These are phyloP conservation scores for Penicillium thymicola DNA, from an alignment of 2,329 filamentous ascomycete genomes.

Conservation along the genomic window DNA sequence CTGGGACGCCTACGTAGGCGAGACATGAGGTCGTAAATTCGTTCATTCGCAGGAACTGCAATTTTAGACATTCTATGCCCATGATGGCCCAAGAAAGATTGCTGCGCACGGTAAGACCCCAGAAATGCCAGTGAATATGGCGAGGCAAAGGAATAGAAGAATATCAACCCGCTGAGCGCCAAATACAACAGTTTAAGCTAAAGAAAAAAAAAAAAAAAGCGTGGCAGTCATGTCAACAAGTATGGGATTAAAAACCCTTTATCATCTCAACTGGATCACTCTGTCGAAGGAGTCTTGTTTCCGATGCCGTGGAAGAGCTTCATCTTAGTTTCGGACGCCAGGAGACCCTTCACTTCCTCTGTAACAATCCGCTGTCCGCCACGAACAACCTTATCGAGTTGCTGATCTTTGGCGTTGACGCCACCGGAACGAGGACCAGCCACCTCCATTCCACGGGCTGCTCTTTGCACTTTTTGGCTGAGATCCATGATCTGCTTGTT, in stretches of 20 bases:
- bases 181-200: slow-evolving; percentile 4
- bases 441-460: slow-evolving; percentile 45
- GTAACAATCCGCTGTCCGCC: slow-evolving; percentile 57
- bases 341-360: slow-evolving; percentile 50
- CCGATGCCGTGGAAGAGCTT: slow-evolving; percentile 49
- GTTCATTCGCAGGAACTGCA: slow-evolving; percentile 6
- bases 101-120: background rate
- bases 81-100: background rate
- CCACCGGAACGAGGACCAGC: slow-evolving; percentile 28
- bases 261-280: slow-evolving; percentile 7
- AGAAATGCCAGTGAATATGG: background rate
- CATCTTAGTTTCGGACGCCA: slow-evolving; percentile 51
- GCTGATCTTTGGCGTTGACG: slow-evolving; percentile 40
- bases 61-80: slow-evolving; percentile 2
- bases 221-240: slow-evolving; percentile 18
- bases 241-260: background rate
- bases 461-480: slow-evolving; percentile 73
- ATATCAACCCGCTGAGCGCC: slow-evolving; percentile 13
- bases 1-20: background rate
- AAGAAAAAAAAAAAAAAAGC: slow-evolving; percentile 4
- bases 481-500: slow-evolving; percentile 91
- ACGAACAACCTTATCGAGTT: slow-evolving; percentile 53
- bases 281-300: slow-evolving; percentile 18
- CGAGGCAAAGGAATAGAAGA: background rate
- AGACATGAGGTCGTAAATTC: slow-evolving; percentile 1